Conservation (phyloP, 306 rosid genomes). For the Lathyrus sativus region DNA sequence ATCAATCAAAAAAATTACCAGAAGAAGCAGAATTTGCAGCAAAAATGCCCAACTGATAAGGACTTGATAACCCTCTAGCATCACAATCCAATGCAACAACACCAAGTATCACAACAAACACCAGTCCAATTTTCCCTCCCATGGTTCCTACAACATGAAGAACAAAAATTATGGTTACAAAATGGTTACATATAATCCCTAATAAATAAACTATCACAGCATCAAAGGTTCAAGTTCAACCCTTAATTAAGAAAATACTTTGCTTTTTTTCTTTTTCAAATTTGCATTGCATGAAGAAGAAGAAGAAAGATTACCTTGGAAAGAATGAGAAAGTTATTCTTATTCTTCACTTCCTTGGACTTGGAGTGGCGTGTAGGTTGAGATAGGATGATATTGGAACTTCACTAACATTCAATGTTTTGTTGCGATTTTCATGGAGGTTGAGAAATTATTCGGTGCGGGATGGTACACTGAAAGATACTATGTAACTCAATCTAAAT, state of each 20-base stretch:
- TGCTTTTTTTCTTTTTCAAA: not conserved
- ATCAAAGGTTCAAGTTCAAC: not conserved
- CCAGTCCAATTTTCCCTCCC: too few relatives aligned
- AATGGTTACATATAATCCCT: not conserved
- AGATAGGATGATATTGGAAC: constrained; percentile 5
- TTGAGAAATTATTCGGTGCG: constrained; percentile 10
- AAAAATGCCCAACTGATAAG: too few relatives aligned
- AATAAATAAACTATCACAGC: not conserved
- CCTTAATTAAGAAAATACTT: not conserved
- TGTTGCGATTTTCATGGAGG: not conserved
- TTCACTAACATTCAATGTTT: not conserved
- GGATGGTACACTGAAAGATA: not conserved
- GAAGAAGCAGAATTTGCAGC: too few relatives aligned
- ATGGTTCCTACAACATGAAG: not conserved
- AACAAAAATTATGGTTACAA: not conserved
- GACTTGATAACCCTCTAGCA: too few relatives aligned
- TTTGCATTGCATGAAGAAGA: not conserved
- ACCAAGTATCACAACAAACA: too few relatives aligned
- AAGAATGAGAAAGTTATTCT: constrained; percentile 15
- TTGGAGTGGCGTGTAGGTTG: constrained; percentile 37
- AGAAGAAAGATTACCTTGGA: constrained; percentile 27
- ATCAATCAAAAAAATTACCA: too few relatives aligned
- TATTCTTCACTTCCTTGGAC: constrained; percentile 26
- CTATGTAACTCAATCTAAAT: constrained; percentile 3
- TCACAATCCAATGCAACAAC: too few relatives aligned